A percentile compares a stretch with the other conserved stretches of the same genome.
These are phyloP conservation scores for Butyriboletus loyo DNA, from an alignment of 768 basidiomycete genomes.

Conservation along the genomic window DNA sequence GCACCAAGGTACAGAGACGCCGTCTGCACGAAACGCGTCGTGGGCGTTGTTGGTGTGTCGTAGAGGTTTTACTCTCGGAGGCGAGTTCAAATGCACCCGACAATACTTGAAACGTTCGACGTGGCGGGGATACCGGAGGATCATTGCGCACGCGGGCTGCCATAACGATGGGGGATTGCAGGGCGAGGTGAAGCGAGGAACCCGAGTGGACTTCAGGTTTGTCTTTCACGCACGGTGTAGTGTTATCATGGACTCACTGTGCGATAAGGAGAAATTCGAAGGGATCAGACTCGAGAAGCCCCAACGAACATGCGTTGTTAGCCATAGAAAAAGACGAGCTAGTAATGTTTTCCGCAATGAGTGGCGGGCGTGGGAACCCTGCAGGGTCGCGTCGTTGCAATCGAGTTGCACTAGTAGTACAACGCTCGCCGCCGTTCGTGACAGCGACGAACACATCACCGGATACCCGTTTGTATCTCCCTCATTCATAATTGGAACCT, in stretches of 20 bases:
- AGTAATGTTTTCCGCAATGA: neutral
- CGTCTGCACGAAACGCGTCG: neutral
- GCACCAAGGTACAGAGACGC: neutral
- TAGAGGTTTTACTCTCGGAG: neutral
- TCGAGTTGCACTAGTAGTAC: too few species aligned
- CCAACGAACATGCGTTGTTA: too few species aligned
- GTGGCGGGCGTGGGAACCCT: conserved; percentile 19
- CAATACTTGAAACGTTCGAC: neutral
- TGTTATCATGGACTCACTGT: too few species aligned
- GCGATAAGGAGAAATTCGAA: too few species aligned
- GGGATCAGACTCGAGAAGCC: too few species aligned
- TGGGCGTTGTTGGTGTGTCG: neutral
- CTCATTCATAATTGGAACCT: neutral
- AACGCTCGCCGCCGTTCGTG: conserved; percentile 17
- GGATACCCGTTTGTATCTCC: conserved; percentile 15
- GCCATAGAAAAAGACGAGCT: too few species aligned
- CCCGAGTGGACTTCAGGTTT: neutral
- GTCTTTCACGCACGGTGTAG: neutral
- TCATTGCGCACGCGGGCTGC: neutral
- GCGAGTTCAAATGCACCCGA: neutral
- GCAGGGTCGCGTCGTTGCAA: conserved; percentile 2
- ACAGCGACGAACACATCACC: conserved; percentile 13
- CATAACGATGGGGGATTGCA: too few species aligned
- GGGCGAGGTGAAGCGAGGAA: neutral
- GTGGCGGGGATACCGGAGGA: neutral